Evolutionary conservation across 1,284 basidiomycete species (phyloP).

Genomic region (Melampsora larici-populina): DNA sequence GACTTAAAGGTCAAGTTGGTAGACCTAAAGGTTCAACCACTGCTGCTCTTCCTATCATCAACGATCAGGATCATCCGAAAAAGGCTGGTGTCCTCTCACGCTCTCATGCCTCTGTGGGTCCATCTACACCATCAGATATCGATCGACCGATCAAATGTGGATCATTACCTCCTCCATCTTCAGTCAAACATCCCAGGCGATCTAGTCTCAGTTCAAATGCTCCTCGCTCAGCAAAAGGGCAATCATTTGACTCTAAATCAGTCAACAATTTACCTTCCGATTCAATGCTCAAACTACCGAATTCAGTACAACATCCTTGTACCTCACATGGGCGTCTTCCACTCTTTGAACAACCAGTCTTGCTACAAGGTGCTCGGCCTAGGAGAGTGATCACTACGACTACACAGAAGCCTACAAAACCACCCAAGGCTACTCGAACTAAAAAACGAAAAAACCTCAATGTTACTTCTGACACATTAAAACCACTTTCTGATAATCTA

Average conservation of each 20-base stretch:
- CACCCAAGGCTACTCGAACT: constrained; percentile 25
- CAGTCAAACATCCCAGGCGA: constrained; percentile 15
- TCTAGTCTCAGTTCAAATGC: constrained; percentile 9
- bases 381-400: neutral
- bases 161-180: constrained; percentile 35
- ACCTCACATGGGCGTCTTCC: constrained; percentile 43
- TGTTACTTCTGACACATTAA: neutral
- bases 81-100: constrained; percentile 12
- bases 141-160: constrained; percentile 28
- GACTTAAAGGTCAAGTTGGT: constrained; percentile 22
- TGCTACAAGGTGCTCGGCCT: constrained; percentile 40
- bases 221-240: constrained; percentile 24
- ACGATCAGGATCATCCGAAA: constrained; percentile 30
- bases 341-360: constrained; percentile 42
- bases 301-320: constrained; percentile 26
- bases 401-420: neutral
- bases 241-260: constrained; percentile 16
- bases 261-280: constrained; percentile 3
- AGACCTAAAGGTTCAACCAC: constrained; percentile 23
- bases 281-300: neutral
- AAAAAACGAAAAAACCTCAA: constrained; percentile 14
- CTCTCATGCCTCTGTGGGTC: constrained; percentile 12
- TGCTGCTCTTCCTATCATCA: constrained; percentile 15
- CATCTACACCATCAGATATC: constrained; percentile 18
- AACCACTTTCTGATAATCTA: neutral